These are phyloP conservation scores for Corylus americana DNA, from an alignment of 306 rosid species.

Conservation along the genomic window DNA sequence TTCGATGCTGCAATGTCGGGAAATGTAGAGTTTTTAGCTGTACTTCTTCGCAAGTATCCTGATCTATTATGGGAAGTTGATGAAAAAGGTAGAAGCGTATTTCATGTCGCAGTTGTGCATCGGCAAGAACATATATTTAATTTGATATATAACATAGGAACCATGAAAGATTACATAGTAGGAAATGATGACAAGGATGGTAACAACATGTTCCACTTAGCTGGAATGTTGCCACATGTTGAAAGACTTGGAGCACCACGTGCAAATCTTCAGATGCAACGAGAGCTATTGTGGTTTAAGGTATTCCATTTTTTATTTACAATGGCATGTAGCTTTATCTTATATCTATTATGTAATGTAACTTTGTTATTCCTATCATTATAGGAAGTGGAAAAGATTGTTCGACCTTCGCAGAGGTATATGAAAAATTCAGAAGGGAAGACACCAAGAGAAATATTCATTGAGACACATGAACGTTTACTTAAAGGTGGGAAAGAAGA, in stretches of 20 bases:
- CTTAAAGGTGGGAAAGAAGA: neutral
- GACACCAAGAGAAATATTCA: conserved; percentile 9
- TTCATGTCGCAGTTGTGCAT: neutral
- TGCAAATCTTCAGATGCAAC: conserved; percentile 16
- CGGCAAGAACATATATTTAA: neutral
- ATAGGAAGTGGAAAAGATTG: neutral
- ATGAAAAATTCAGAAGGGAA: neutral
- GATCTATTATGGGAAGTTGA: neutral
- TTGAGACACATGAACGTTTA: neutral
- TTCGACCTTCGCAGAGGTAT: neutral
- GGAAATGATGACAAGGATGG: neutral
- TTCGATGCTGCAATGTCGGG: conserved; percentile 13
- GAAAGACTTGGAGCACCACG: neutral
- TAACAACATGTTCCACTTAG: conserved; percentile 22
- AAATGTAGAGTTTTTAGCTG: neutral
- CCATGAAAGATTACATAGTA: neutral
- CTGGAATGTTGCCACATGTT: neutral
- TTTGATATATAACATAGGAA: neutral
- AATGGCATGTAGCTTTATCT: too few relatives aligned
- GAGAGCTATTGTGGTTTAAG: conserved; percentile 14
- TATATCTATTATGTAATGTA: neutral
- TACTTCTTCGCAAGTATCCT: neutral
- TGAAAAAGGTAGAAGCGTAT: neutral
- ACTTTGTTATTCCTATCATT: neutral
- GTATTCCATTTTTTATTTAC: neutral